These are phyloP conservation scores for Zygnema cylindricum DNA, from an alignment of 139 green algal genomes.

Conservation along the genomic window DNA sequence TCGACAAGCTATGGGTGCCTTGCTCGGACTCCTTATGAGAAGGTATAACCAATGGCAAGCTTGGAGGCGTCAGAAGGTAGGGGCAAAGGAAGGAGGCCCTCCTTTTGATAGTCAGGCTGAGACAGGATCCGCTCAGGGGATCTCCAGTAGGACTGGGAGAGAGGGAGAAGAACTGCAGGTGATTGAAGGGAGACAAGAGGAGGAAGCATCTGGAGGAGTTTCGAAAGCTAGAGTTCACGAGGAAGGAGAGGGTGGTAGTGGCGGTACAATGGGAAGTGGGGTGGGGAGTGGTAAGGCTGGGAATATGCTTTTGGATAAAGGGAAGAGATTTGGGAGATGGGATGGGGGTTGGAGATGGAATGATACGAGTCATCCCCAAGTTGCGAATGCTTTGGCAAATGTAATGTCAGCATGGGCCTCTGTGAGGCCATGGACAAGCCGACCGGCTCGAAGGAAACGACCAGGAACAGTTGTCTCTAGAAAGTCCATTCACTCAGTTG, in stretches of 20 bases:
- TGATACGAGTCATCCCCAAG: not conserved
- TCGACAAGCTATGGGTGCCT: slow-evolving; percentile 8
- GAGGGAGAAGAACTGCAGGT: not conserved
- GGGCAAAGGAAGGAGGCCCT: not conserved
- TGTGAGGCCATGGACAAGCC: not conserved
- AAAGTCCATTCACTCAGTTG: not conserved
- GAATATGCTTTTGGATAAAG: not conserved
- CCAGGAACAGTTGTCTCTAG: not conserved
- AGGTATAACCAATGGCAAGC: slow-evolving; percentile 8
- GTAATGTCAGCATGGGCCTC: slow-evolving; percentile 10
- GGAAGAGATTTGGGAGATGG: not conserved
- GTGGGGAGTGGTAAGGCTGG: not conserved
- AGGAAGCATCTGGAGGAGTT: not conserved
- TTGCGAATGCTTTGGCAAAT: not conserved
- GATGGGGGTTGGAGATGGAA: slow-evolving; percentile 3
- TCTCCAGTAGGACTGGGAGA: not conserved
- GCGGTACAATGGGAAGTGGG: not conserved
- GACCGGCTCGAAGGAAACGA: not conserved
- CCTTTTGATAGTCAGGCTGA: too few species aligned
- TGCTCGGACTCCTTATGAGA: not conserved
- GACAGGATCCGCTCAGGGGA: not conserved
- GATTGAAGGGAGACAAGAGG: not conserved
- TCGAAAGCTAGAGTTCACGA: not conserved
- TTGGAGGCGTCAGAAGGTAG: not conserved
- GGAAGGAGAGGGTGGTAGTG: not conserved